These are phyloP conservation scores for Oryza glumipatula DNA, from an alignment of 176 grass and related monocot species.

Conservation along the genomic window DNA sequence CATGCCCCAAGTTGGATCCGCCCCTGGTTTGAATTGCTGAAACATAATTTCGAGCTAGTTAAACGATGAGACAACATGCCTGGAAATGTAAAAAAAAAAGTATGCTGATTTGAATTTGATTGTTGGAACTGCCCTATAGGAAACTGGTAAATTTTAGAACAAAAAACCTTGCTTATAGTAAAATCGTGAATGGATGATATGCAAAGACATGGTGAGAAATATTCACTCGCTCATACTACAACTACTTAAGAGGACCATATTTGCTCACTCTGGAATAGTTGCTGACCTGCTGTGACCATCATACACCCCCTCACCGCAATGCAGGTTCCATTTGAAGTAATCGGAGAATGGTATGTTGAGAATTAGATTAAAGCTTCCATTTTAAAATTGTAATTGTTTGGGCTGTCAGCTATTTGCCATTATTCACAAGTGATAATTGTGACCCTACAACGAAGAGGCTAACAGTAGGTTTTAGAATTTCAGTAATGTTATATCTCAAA, in stretches of 20 bases:
- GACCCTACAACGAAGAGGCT: neutral
- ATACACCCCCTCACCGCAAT: neutral
- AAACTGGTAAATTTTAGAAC: neutral
- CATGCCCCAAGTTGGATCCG: too few relatives aligned
- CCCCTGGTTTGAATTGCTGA: too few relatives aligned
- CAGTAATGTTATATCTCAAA: conserved; percentile 25
- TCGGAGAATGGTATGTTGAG: neutral
- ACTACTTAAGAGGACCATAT: neutral
- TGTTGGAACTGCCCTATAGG: too few relatives aligned
- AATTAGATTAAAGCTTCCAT: neutral
- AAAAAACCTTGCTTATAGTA: neutral
- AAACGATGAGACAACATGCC: too few relatives aligned
- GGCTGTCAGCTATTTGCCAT: conserved; percentile 11
- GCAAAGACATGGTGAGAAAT: neutral
- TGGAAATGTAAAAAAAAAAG: too few relatives aligned
- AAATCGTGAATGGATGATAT: neutral
- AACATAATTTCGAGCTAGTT: too few relatives aligned
- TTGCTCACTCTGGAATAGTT: neutral
- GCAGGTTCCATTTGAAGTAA: conserved; percentile 1
- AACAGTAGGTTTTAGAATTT: conserved; percentile 9
- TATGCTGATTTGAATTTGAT: too few relatives aligned
- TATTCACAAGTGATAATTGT: neutral
- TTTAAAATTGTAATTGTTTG: conserved; percentile 12
- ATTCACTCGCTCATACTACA: neutral
- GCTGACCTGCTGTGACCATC: neutral